Evolutionary conservation across 2,329 filamentous ascomycete species (phyloP).

Genomic region (Talaromyces marneffei): DNA sequence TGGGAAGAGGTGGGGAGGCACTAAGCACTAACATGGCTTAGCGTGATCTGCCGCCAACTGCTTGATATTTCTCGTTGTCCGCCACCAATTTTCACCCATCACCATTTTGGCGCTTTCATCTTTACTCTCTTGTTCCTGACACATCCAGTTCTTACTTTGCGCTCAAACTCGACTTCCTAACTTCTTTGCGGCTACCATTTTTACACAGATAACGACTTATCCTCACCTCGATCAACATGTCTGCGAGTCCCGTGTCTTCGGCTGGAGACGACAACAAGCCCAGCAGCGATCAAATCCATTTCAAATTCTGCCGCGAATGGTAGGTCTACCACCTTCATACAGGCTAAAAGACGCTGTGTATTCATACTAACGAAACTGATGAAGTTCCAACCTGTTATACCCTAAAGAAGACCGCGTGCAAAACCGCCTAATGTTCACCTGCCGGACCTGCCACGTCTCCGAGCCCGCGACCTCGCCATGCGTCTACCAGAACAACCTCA

Average conservation of each 20-base stretch:
- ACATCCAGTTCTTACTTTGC: not conserved
- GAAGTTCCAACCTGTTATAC: conserved; percentile 90
- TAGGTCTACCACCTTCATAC: conserved; percentile 31
- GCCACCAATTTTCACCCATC: not conserved
- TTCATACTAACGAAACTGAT: not conserved
- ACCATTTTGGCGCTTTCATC: not conserved
- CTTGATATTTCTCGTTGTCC: not conserved
- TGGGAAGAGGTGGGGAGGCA: not conserved
- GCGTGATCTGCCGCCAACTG: not conserved
- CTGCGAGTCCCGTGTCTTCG: conserved; percentile 39
- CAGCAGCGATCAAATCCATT: conserved; percentile 71
- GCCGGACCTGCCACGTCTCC: conserved; percentile 88
- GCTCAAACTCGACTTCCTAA: not conserved
- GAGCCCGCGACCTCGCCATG: conserved; percentile 82
- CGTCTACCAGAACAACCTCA: conserved; percentile 91
- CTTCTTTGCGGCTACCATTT: not conserved
- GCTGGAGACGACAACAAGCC: conserved; percentile 35
- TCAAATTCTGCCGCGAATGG: conserved; percentile 98
- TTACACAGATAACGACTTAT: not conserved
- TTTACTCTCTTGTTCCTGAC: not conserved
- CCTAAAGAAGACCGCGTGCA: conserved; percentile 86
- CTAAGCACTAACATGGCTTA: not conserved
- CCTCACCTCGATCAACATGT: conserved; percentile 25
- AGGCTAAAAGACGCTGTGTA: not conserved
- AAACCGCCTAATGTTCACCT: conserved; percentile 86